phyloP scores from a whole-genome alignment of 257 asterid species.

The Penstemon barbatus region DNA sequence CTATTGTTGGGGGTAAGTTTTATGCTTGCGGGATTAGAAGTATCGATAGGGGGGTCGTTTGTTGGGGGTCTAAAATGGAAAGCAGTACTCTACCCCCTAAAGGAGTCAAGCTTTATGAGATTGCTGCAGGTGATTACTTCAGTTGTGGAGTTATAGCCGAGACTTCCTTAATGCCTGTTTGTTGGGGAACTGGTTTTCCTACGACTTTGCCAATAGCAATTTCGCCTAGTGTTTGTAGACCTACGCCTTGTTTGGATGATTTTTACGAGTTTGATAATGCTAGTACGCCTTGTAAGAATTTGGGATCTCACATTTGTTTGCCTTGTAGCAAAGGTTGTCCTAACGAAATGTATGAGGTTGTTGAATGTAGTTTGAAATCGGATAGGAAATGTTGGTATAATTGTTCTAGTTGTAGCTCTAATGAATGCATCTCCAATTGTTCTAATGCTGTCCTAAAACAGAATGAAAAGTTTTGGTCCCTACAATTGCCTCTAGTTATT shows the following conservation, averaged over 20 bases:
- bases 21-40: slow-evolving; percentile 85
- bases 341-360: slow-evolving; percentile 58
- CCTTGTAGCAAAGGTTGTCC: slow-evolving; percentile 80
- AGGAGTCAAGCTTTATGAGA: slow-evolving; percentile 65
- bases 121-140: slow-evolving; percentile 91
- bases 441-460: slow-evolving; percentile 33
- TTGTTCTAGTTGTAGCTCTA: slow-evolving; percentile 64
- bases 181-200: slow-evolving; percentile 85
- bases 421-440: slow-evolving; percentile 60
- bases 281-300: slow-evolving; percentile 57
- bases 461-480: slow-evolving; percentile 60
- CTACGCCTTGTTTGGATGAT: slow-evolving; percentile 51
- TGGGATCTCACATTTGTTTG: slow-evolving; percentile 60
- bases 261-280: slow-evolving; percentile 57
- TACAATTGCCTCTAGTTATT: slow-evolving; percentile 67
- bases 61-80: slow-evolving; percentile 79
- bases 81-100: slow-evolving; percentile 75
- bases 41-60: slow-evolving; percentile 62
- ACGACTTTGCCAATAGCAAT: slow-evolving; percentile 65
- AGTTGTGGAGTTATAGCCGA: slow-evolving; percentile 79
- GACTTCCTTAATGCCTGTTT: slow-evolving; percentile 60
- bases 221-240: slow-evolving; percentile 69
- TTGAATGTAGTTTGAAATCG: slow-evolving; percentile 45
- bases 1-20: slow-evolving; percentile 78
- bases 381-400: slow-evolving; percentile 70